Conservation (phyloP, 108 stramenopile genomes). For the Nitzschia inconspicua region DNA sequence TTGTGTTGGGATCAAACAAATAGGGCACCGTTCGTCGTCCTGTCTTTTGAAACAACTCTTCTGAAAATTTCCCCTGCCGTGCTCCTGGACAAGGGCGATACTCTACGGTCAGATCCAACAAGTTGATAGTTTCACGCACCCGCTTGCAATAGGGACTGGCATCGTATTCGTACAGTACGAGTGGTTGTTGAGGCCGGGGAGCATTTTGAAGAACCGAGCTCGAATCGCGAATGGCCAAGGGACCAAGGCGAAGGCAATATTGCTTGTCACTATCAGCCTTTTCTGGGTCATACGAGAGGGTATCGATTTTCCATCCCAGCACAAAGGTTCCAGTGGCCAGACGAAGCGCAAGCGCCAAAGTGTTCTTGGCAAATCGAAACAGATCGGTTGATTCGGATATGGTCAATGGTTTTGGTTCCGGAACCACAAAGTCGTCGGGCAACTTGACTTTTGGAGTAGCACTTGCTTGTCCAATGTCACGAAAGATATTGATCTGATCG, state of each 20-base stretch:
- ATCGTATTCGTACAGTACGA: constrained; percentile 90
- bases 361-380: constrained; percentile 22
- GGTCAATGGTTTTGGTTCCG: constrained; percentile 61
- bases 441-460: constrained; percentile 41
- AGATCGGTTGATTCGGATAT: constrained; percentile 43
- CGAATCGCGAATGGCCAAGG: constrained; percentile 61
- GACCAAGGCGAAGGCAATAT: constrained; percentile 62
- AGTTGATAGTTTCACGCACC: constrained; percentile 81
- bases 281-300: constrained; percentile 12
- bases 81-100: constrained; percentile 74
- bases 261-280: constrained; percentile 21
- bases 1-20: constrained; percentile 78
- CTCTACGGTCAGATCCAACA: constrained; percentile 80
- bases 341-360: constrained; percentile 49
- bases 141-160: constrained; percentile 81
- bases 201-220: constrained; percentile 51
- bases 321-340: constrained; percentile 68
- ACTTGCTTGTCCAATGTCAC: too few relatives aligned
- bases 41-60: constrained; percentile 37
- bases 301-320: constrained; percentile 70
- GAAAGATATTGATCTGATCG: too few relatives aligned
- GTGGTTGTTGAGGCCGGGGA: constrained; percentile 44
- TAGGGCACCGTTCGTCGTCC: constrained; percentile 68
- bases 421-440: constrained; percentile 50
- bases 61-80: constrained; percentile 33